Evolutionary conservation across 176 grass and related monocot species (phyloP), one percentile per base, ranked within the genome.

Genomic region (Metroxylon sagu): DNA sequence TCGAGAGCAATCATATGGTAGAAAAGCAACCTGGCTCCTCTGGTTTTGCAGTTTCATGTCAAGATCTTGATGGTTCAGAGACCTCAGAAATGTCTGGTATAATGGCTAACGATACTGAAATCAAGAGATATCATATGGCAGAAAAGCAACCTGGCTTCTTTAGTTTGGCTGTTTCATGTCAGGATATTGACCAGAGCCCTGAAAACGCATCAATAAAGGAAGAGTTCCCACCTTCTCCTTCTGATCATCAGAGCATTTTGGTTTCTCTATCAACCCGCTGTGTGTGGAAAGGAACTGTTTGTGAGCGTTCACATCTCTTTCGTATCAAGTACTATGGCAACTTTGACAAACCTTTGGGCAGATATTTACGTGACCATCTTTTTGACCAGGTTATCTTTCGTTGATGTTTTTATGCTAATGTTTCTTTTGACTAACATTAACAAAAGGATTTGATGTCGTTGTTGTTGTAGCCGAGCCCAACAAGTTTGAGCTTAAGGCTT

Each of bases 251-350:
- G 80, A 98, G 87, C 67, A 88, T 98, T 76, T 85, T 92, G 78
- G 87, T 98, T 59, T 92, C 93, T 16, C 77, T 83, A 67, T 98
- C 93, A 25, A 85, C 89, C 68, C 81, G 81, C 50, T 89, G 87
- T 79, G 84, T 92, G 58, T 98, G 84, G 93, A 92, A 92, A 68
- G 79, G 93, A 56, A 92, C 87, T 68, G 82, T 98, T 60, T 98
- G 93, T 71, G 84, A 87, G 31, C 82, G 81, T 68, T 91, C 85
- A 19, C 87, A 98, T 55, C 74, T 98, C 54, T 83, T 88, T 69
- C 88, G 93, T 56, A 98, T 98, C 50, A 98, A 98, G 71, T 98
- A 98, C 70, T 92, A 92, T 71, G 82, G 88, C 25, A 92, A 92
- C 66, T 85, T 83, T 78, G 87, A 98, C 58, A 98, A 81, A 56